phyloP scores from a whole-genome alignment of 345 rosid species.

The Eucalyptus sp. region DNA sequence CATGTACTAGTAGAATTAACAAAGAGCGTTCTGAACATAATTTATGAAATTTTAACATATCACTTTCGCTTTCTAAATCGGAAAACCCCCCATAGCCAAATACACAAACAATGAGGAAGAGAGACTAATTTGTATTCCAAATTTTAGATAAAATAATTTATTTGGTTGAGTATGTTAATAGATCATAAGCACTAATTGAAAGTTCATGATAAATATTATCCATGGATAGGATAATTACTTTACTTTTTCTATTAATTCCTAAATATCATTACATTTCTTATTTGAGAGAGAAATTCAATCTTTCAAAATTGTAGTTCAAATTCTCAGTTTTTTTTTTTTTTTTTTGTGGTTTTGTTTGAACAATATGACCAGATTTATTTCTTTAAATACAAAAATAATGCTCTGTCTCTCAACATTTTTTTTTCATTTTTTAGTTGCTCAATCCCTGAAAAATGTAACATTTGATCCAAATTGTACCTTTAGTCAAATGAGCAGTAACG shows the following conservation, averaged over 20 bases:
- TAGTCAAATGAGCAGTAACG: not conserved
- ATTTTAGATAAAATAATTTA: not conserved
- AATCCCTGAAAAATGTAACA: not conserved
- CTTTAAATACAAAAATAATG: not conserved
- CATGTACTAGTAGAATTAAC: not conserved
- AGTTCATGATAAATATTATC: not conserved
- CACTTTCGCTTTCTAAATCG: not conserved
- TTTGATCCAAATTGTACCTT: not conserved
- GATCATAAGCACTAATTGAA: not conserved
- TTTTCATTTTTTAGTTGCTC: not conserved
- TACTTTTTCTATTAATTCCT: not conserved
- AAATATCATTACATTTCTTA: not conserved
- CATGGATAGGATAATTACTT: not conserved
- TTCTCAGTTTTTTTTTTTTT: not conserved
- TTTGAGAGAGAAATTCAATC: not conserved
- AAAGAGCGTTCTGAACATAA: rapidly evolving
- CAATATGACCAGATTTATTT: not conserved
- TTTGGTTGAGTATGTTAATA: not conserved
- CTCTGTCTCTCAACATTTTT: not conserved
- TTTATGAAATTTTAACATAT: not conserved
- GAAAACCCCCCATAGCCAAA: not conserved
- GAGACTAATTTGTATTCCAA: not conserved
- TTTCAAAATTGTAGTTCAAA: not conserved
- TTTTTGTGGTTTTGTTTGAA: not conserved
- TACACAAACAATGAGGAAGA: not conserved